These are phyloP conservation scores for Elsinoe fawcettii DNA, from an alignment of 2,329 filamentous ascomycete species.

Conservation along the genomic window DNA sequence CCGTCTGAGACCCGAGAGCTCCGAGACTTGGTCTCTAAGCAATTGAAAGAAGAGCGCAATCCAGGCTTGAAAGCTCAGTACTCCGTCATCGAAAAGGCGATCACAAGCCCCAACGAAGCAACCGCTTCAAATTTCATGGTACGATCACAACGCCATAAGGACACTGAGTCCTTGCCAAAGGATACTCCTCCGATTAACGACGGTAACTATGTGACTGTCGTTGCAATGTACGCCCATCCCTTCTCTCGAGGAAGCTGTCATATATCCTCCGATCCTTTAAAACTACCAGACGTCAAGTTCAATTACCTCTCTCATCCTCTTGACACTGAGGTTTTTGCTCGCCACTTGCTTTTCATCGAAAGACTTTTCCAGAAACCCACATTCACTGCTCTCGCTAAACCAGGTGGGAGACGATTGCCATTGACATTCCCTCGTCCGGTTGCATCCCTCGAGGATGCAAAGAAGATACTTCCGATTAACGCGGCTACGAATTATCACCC, in stretches of 20 bases:
- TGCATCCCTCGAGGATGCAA: conserved; percentile 21
- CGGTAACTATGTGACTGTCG: conserved; percentile 22
- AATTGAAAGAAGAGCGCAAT: conserved; percentile 16
- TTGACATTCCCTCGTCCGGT: background rate
- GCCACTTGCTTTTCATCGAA: conserved; percentile 28
- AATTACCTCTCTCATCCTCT: conserved; percentile 26
- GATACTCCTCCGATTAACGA: background rate
- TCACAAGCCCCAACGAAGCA: conserved; percentile 20
- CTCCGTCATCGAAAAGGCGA: conserved; percentile 18
- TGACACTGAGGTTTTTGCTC: conserved; percentile 25
- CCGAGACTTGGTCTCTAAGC: conserved; percentile 15
- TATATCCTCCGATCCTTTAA: conserved; percentile 20
- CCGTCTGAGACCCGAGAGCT: conserved; percentile 21
- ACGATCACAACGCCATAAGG: conserved; percentile 15
- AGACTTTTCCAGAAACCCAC: conserved; percentile 35
- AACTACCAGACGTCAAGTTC: conserved; percentile 23
- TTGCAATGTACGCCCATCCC: conserved; percentile 23
- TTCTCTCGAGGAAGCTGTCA: conserved; percentile 24
- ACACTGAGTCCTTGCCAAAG: background rate
- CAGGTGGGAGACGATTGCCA: conserved; percentile 19
- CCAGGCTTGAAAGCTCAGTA: conserved; percentile 16
- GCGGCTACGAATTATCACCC: conserved; percentile 28
- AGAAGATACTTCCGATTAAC: conserved; percentile 17
- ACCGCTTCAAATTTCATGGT: conserved; percentile 20
- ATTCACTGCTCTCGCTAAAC: conserved; percentile 28